Percentiles rank a stretch among this genome's conserved stretches.
Conservation (phyloP, 495 filamentous ascomycete genomes). For the Rhypophila decipiens region DNA sequence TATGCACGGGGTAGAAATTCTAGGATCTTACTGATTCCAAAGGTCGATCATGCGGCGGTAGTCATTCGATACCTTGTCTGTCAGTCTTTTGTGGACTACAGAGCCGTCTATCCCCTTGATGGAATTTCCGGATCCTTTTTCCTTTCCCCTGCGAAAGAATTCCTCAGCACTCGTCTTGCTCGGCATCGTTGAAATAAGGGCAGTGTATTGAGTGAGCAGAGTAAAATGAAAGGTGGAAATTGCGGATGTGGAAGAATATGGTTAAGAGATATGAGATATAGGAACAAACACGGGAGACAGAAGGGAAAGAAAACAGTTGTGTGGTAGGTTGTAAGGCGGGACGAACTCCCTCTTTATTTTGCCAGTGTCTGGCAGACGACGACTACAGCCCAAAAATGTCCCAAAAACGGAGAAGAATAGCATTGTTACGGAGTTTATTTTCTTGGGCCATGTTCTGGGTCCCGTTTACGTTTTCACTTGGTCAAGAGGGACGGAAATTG, state of each 20-base stretch:
- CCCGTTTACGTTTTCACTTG: not conserved
- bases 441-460: not conserved
- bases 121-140: constrained; percentile 3
- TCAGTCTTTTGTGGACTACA: constrained; percentile 9
- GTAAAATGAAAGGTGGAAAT: constrained; percentile 1
- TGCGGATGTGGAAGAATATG: not conserved
- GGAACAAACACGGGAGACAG: constrained; percentile 1
- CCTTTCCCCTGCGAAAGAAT: constrained; percentile 7
- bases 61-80: constrained; percentile 1
- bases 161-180: constrained; percentile 4
- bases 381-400: not conserved
- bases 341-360: constrained; percentile 4
- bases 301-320: constrained; percentile 6
- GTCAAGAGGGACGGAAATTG: not conserved
- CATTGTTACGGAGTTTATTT: not conserved
- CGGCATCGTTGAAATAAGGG: constrained; percentile 2
- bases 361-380: not conserved
- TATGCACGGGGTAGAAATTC: constrained; percentile 1
- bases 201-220: not conserved
- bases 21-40: constrained; percentile 6
- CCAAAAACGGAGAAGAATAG: not conserved
- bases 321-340: constrained; percentile 4
- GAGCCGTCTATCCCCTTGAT: constrained; percentile 7
- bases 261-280: not conserved
- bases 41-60: constrained; percentile 7